Conservation (phyloP, 2,329 filamentous ascomycete species). For the Aspergillus jensenii region DNA sequence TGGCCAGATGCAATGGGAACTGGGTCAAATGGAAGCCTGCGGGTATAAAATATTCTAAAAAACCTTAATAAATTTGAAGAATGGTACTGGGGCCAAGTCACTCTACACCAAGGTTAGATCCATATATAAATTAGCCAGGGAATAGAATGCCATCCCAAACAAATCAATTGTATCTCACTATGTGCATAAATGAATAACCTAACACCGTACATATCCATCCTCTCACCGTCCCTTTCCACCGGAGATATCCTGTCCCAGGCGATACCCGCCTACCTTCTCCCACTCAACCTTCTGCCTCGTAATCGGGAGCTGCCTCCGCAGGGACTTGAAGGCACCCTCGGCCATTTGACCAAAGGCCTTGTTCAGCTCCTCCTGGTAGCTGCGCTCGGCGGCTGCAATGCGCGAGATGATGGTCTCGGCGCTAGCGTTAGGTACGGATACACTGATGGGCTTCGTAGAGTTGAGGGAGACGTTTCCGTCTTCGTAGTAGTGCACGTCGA, state of each 20-base stretch:
- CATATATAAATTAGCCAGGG: background rate
- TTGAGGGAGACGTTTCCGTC: conserved; percentile 94
- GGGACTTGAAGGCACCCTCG: conserved; percentile 90
- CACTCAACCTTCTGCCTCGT: conserved; percentile 99
- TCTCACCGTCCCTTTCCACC: conserved; percentile 54
- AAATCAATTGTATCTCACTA: background rate
- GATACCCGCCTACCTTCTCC: conserved; percentile 95
- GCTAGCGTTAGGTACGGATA: conserved; percentile 61
- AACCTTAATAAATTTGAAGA: no score
- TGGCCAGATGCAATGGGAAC: no score
- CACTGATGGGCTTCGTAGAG: conserved; percentile 74
- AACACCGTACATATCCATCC: background rate
- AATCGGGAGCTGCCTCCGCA: conserved; percentile 89
- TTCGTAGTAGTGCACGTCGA: conserved; percentile 99
- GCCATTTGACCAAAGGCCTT: conserved; percentile 82
- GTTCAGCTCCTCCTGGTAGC: conserved; percentile 96
- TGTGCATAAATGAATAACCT: background rate
- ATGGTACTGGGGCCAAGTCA: no score
- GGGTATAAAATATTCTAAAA: no score
- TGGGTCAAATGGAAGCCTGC: no score
- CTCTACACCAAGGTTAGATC: no score
- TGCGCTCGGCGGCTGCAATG: conserved; percentile 78
- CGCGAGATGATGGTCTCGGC: conserved; percentile 73
- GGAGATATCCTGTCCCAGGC: conserved; percentile 77
- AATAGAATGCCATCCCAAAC: background rate